These are phyloP conservation scores for Lupinus albus DNA, from an alignment of 306 rosid species.

Conservation along the genomic window DNA sequence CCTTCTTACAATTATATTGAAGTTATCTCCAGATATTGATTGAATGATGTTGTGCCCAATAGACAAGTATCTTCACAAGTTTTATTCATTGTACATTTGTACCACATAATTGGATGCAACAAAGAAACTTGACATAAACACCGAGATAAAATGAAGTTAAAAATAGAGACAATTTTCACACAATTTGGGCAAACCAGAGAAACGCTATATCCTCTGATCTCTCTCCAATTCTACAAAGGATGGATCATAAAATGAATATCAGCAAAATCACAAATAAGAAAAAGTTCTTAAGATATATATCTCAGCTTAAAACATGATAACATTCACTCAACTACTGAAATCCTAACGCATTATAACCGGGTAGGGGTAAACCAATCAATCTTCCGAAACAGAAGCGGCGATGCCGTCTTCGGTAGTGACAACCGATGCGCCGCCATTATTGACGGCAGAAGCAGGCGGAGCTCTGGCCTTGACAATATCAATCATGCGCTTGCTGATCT, in stretches of 20 bases:
- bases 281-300: constrained; percentile 25
- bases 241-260: constrained; percentile 2
- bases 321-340: constrained; percentile 9
- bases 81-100: not conserved
- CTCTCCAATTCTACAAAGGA: constrained; percentile 28
- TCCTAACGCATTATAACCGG: constrained; percentile 37
- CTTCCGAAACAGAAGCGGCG: constrained; percentile 40
- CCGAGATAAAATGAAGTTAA: not conserved
- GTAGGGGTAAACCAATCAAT: constrained; percentile 37
- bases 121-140: not conserved
- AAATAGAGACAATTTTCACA: constrained; percentile 4
- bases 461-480: constrained; percentile 71
- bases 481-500: constrained; percentile 94
- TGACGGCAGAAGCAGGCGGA: constrained; percentile 44
- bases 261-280: constrained; percentile 13
- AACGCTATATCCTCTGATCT: constrained; percentile 21
- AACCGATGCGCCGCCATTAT: constrained; percentile 39
- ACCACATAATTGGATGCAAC: constrained; percentile 17
- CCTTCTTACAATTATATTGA: too few relatives aligned
- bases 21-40: too few relatives aligned
- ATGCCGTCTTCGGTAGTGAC: constrained; percentile 43
- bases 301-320: constrained; percentile 11
- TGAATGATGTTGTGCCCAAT: too few relatives aligned
- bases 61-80: too few relatives aligned
- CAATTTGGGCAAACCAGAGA: constrained; percentile 3